These are phyloP conservation scores for Kuraishia capsulata DNA, from an alignment of 805 yeast species.

Conservation along the genomic window DNA sequence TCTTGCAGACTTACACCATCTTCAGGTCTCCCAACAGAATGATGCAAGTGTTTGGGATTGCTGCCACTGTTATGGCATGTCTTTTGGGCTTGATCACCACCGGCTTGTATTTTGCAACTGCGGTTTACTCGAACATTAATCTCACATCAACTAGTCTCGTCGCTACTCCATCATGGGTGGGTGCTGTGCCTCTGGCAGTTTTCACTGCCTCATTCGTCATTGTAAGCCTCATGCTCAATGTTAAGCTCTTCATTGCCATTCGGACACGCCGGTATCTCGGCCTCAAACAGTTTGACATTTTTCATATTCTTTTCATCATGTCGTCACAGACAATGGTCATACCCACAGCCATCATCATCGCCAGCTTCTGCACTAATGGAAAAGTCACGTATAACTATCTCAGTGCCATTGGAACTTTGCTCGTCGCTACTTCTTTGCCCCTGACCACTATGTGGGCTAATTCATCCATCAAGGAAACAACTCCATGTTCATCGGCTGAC, in stretches of 20 bases:
- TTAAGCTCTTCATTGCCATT: slow-evolving; percentile 63
- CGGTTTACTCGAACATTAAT: slow-evolving; percentile 32
- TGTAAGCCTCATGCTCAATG: slow-evolving; percentile 48
- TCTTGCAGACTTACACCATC: slow-evolving; percentile 64
- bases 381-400: slow-evolving; percentile 26
- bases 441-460: slow-evolving; percentile 86
- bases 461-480: slow-evolving; percentile 42
- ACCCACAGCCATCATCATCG: slow-evolving; percentile 62
- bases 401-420: slow-evolving; percentile 44
- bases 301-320: slow-evolving; percentile 77
- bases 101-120: slow-evolving; percentile 48
- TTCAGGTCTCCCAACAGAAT: slow-evolving; percentile 45
- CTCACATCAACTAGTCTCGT: slow-evolving; percentile 15
- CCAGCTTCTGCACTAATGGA: slow-evolving; percentile 34
- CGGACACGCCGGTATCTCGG: slow-evolving; percentile 71
- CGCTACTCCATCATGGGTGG: slow-evolving; percentile 25
- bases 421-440: slow-evolving; percentile 70
- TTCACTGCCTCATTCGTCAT: slow-evolving; percentile 63
- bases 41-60: slow-evolving; percentile 28
- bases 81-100: slow-evolving; percentile 44
- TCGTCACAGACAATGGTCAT: slow-evolving; percentile 70
- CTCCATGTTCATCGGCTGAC: slow-evolving; percentile 27
- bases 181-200: slow-evolving; percentile 47
- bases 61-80: slow-evolving; percentile 27
- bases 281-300: slow-evolving; percentile 69